Conservation (phyloP, 2,329 filamentous ascomycete genomes). For the Exophiala sideris region DNA sequence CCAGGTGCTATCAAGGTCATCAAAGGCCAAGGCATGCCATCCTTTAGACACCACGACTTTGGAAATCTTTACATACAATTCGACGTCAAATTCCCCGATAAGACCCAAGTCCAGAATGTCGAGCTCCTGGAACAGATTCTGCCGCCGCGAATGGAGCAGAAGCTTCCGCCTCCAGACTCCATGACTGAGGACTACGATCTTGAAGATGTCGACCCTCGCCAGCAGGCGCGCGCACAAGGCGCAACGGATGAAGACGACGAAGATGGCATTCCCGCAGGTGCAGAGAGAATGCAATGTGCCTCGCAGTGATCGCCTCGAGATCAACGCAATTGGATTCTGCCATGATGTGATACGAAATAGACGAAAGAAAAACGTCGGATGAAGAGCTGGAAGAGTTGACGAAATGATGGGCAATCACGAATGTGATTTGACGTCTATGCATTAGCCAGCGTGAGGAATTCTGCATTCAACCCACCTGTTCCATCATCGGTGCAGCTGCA, state of each 20-base stretch:
- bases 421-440: constrained; percentile 8
- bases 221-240: constrained; percentile 65
- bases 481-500: constrained; percentile 4
- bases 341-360: not conserved
- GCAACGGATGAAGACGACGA: constrained; percentile 70
- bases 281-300: constrained; percentile 51
- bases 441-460: constrained; percentile 14
- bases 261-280: constrained; percentile 46
- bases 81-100: constrained; percentile 92
- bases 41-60: constrained; percentile 86
- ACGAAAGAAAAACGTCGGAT: not conserved
- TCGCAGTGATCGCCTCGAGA: constrained; percentile 43
- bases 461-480: constrained; percentile 5
- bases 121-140: constrained; percentile 78
- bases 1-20: constrained; percentile 88
- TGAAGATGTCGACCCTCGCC: constrained; percentile 73
- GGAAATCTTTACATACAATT: constrained; percentile 98
- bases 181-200: constrained; percentile 90
- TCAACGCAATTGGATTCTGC: not conserved
- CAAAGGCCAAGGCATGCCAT: constrained; percentile 96
- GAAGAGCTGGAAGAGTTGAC: constrained; percentile 2
- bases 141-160: constrained; percentile 65
- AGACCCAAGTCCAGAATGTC: constrained; percentile 66
- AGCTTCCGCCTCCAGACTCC: constrained; percentile 70
- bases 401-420: constrained; percentile 1